Evolutionary conservation across 257 asterid genomes (phyloP).

Genomic region (Capsicum baccatum): DNA sequence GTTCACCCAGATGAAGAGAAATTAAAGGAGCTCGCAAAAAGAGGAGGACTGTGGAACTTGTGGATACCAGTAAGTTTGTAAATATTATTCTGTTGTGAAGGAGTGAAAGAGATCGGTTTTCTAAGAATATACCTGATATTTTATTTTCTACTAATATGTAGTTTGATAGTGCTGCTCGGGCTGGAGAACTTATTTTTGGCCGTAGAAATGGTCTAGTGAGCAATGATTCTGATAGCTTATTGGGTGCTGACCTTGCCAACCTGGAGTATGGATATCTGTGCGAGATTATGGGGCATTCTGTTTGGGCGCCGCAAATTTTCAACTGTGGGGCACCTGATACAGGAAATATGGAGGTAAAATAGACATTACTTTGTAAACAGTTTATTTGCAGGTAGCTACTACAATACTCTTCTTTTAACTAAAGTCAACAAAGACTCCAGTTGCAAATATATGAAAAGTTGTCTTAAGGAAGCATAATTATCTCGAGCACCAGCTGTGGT

Average conservation of each 20-base stretch:
- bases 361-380: conserved; percentile 19
- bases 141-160: conserved; percentile 42
- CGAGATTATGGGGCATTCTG: conserved; percentile 91
- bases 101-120: background rate
- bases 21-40: conserved; percentile 81
- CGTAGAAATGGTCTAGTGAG: conserved; percentile 40
- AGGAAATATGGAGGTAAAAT: conserved; percentile 97
- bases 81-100: background rate
- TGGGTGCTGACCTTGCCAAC: conserved; percentile 91
- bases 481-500: background rate
- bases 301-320: conserved; percentile 96
- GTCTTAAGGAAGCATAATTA: background rate
- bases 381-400: background rate
- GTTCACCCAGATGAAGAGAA: conserved; percentile 89
- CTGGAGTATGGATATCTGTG: conserved; percentile 94
- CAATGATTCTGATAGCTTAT: conserved; percentile 55
- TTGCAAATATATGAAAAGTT: background rate
- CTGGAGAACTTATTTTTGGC: conserved; percentile 60
- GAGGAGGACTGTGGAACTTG: conserved; percentile 90
- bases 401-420: background rate
- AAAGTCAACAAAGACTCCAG: background rate
- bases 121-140: conserved; percentile 15
- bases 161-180: conserved; percentile 93
- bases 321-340: conserved; percentile 99
- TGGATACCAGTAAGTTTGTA: conserved; percentile 77